Percentiles rank a stretch among this genome's conserved stretches.
Conservation (phyloP, 2,329 filamentous ascomycete genomes). For the Chaetoscypha palmicola region DNA sequence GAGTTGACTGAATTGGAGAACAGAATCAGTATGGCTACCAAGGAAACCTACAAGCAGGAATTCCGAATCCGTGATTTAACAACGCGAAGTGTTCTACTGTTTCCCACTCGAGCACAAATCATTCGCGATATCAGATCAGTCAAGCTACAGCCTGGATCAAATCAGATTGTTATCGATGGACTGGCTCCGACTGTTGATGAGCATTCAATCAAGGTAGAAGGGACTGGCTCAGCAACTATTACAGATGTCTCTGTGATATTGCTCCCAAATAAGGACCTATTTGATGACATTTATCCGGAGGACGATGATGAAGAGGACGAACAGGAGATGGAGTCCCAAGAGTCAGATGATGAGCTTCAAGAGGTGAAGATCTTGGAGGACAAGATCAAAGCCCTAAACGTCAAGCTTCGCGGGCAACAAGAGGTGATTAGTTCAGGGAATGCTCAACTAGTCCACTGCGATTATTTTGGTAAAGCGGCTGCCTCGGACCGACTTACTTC, state of each 20-base stretch:
- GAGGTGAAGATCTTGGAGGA: slow-evolving; percentile 18
- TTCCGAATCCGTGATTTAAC: slow-evolving; percentile 50
- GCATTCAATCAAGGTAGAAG: slow-evolving; percentile 53
- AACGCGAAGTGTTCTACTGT: slow-evolving; percentile 57
- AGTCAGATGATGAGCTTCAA: slow-evolving; percentile 28
- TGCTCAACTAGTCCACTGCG: slow-evolving; percentile 23
- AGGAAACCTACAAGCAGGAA: slow-evolving; percentile 34
- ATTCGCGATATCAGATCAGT: slow-evolving; percentile 52
- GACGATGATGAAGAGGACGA: slow-evolving; percentile 31
- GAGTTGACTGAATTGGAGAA: no score
- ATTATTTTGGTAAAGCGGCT: slow-evolving; percentile 24
- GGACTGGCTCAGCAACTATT: slow-evolving; percentile 50
- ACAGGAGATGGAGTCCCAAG: slow-evolving; percentile 24
- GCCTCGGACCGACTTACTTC: slow-evolving; percentile 14
- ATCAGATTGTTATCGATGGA: slow-evolving; percentile 49
- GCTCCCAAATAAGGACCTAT: slow-evolving; percentile 42
- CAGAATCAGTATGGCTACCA: slow-evolving; percentile 23
- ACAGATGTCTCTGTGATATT: slow-evolving; percentile 56
- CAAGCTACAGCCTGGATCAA: slow-evolving; percentile 44
- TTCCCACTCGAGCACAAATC: slow-evolving; percentile 53
- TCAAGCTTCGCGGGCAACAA: slow-evolving; percentile 21
- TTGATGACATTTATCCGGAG: slow-evolving; percentile 33
- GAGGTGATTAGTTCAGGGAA: slow-evolving; percentile 29
- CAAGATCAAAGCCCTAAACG: slow-evolving; percentile 22
- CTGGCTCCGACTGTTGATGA: slow-evolving; percentile 47